These are phyloP conservation scores for Fusarium continuum DNA, from an alignment of 2,329 filamentous ascomycete species.

Conservation along the genomic window DNA sequence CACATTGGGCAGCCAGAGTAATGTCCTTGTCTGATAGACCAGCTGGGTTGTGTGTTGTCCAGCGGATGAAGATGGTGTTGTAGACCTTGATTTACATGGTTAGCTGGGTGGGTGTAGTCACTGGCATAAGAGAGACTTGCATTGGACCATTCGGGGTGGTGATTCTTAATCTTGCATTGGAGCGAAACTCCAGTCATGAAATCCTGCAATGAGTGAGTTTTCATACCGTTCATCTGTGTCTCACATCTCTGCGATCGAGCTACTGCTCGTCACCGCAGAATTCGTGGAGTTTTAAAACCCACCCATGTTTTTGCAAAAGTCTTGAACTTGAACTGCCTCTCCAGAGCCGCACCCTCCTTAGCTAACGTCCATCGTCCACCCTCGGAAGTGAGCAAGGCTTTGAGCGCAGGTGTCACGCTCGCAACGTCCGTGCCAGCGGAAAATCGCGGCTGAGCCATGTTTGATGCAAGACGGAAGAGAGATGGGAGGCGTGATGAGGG, in stretches of 20 bases:
- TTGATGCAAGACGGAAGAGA: constrained; percentile 24
- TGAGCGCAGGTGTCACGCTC: constrained; percentile 48
- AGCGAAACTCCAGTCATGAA: constrained; percentile 79
- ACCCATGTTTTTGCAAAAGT: constrained; percentile 74
- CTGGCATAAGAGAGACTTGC: constrained; percentile 49
- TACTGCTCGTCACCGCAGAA: background rate
- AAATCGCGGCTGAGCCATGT: constrained; percentile 51
- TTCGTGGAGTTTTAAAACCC: constrained; percentile 37
- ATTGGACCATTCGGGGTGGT: constrained; percentile 82
- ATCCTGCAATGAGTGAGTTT: constrained; percentile 57
- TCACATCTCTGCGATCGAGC: background rate
- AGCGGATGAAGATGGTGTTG: constrained; percentile 74
- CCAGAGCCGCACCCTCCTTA: constrained; percentile 62
- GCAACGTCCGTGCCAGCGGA: constrained; percentile 57
- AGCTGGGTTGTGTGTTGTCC: constrained; percentile 75
- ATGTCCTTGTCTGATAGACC: constrained; percentile 74
- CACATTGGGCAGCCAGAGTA: constrained; percentile 69
- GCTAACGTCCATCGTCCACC: constrained; percentile 61
- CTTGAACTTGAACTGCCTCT: constrained; percentile 70
- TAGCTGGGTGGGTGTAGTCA: background rate
- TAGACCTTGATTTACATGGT: constrained; percentile 62
- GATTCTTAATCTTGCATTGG: constrained; percentile 73
- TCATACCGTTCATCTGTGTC: background rate
- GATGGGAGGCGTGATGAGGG: constrained; percentile 10
- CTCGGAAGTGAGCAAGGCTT: constrained; percentile 53